Evolutionary conservation across 2,329 filamentous ascomycete species (phyloP).

Genomic region (Trichoderma arundinaceum): DNA sequence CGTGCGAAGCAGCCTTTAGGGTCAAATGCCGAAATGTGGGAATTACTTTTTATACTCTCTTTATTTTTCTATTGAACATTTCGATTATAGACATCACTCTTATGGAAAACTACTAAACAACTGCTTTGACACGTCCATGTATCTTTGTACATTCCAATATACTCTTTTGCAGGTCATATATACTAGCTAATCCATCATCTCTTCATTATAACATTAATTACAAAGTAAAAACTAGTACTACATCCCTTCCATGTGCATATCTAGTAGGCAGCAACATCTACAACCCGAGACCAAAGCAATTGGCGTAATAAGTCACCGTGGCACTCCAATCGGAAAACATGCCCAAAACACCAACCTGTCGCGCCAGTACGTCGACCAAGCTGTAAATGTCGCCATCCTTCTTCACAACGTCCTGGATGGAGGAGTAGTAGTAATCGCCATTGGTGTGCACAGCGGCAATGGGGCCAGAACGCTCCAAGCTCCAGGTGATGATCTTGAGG

Average conservation of each 20-base stretch:
- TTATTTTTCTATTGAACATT: not conserved
- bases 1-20: conserved; percentile 29
- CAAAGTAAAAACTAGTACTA: not conserved
- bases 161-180: not conserved
- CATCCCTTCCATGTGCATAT: no score
- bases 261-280: not conserved
- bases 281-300: conserved; percentile 60
- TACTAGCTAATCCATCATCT: not conserved
- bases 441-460: conserved; percentile 55
- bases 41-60: not conserved
- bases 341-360: conserved; percentile 63
- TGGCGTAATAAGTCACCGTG: conserved; percentile 73
- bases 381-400: conserved; percentile 71
- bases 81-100: not conserved
- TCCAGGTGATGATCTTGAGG: conserved; percentile 71
- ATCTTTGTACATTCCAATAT: no score
- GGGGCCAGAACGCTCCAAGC: conserved; percentile 68
- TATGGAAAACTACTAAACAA: not conserved
- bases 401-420: conserved; percentile 59
- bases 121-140: no score
- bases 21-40: not conserved
- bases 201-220: conserved; percentile 1
- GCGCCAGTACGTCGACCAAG: conserved; percentile 67
- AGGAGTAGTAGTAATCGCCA: conserved; percentile 62
- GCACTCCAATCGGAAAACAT: conserved; percentile 74